These are phyloP conservation scores for Gossypium sturtianum DNA, from an alignment of 345 rosid species.

Conservation along the genomic window DNA sequence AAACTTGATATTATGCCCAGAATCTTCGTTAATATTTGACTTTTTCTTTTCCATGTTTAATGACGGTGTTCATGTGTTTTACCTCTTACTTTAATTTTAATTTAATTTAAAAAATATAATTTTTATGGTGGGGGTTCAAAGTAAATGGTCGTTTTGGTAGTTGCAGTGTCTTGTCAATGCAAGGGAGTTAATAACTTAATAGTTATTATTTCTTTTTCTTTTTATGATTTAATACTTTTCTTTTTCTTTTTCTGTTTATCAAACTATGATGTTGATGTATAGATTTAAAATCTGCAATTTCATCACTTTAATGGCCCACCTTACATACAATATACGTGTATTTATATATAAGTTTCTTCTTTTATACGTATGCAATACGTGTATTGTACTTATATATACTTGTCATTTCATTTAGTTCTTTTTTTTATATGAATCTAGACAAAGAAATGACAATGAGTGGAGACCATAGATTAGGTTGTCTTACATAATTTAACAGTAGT, in stretches of 20 bases:
- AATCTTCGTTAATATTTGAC: constrained; percentile 5
- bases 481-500: not conserved
- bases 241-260: not conserved
- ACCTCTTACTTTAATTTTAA: not conserved
- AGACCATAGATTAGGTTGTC: not conserved
- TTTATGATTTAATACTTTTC: not conserved
- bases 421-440: constrained; percentile 6
- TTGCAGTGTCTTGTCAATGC: constrained; percentile 40
- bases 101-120: not conserved
- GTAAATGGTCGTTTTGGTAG: constrained; percentile 37
- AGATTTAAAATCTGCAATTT: constrained; percentile 22
- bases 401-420: constrained; percentile 1
- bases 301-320: constrained; percentile 8
- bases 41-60: not conserved
- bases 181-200: constrained; percentile 12
- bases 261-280: constrained; percentile 18
- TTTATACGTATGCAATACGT: not conserved
- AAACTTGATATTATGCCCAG: not conserved
- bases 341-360: not conserved
- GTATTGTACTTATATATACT: not conserved
- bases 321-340: not conserved
- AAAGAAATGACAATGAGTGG: not conserved
- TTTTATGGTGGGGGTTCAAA: constrained; percentile 14
- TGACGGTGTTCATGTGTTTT: not conserved
- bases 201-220: not conserved